These are phyloP conservation scores for Saccharomyces pastorianus DNA, from an alignment of 1,139 yeast species.

Conservation along the genomic window DNA sequence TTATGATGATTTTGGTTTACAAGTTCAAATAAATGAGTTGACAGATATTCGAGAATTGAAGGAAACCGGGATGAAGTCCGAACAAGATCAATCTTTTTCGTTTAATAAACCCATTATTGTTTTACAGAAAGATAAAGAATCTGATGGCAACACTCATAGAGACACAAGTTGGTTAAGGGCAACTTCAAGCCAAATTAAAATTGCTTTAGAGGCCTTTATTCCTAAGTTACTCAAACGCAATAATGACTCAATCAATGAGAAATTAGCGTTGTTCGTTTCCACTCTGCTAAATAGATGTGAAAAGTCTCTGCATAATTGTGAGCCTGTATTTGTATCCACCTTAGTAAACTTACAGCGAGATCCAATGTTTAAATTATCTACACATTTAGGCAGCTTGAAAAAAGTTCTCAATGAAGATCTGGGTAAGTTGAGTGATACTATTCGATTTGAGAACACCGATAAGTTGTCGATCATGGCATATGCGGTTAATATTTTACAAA, in stretches of 20 bases:
- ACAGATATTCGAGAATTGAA: slow-evolving; percentile 6
- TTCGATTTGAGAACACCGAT: slow-evolving; percentile 13
- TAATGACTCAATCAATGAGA: slow-evolving; percentile 13
- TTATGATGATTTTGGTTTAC: slow-evolving; percentile 38
- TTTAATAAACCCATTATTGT: not conserved
- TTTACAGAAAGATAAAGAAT: slow-evolving; percentile 3
- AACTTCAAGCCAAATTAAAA: slow-evolving; percentile 50
- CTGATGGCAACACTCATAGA: slow-evolving; percentile 32
- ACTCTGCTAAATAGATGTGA: slow-evolving; percentile 16
- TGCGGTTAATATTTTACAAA: slow-evolving; percentile 3
- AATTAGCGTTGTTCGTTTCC: slow-evolving; percentile 30
- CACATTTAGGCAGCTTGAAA: slow-evolving; percentile 3
- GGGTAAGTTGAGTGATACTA: slow-evolving; percentile 5
- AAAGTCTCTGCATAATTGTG: slow-evolving; percentile 15
- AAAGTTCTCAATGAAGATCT: slow-evolving; percentile 5
- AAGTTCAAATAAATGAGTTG: slow-evolving; percentile 8
- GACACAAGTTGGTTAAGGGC: slow-evolving; percentile 56
- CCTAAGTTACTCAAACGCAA: slow-evolving; percentile 31
- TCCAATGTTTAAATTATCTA: slow-evolving; percentile 6
- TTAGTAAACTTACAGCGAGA: slow-evolving; percentile 8
- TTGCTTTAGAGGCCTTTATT: slow-evolving; percentile 33
- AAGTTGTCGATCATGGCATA: slow-evolving; percentile 10
- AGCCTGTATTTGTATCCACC: slow-evolving; percentile 9
- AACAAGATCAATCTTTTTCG: not conserved
- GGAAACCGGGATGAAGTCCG: not conserved